Evolutionary conservation across 352 stramenopile genomes (phyloP).

Genomic region (Globisporangium camurandrum): DNA sequence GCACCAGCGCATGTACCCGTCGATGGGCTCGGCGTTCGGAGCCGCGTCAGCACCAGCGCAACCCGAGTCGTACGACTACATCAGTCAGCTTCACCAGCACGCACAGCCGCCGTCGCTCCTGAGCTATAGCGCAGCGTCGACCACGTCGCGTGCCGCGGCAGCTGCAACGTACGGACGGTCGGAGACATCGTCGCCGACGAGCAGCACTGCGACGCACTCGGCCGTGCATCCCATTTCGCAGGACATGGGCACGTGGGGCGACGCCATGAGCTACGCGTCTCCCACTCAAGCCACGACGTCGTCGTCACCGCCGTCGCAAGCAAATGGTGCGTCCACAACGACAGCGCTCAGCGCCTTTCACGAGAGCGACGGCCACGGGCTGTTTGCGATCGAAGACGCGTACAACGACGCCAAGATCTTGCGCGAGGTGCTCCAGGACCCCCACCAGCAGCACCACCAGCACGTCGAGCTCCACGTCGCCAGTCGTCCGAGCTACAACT

Average conservation of each 20-base stretch:
- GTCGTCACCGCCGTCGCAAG: background rate
- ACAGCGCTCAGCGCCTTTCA: slow-evolving; percentile 1
- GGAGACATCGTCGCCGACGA: background rate
- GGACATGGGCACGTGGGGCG: background rate
- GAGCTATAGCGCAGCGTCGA: background rate
- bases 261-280: background rate
- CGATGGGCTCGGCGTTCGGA: background rate
- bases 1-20: slow-evolving; percentile 1
- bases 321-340: background rate
- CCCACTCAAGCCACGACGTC: too few species aligned
- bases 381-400: slow-evolving; percentile 2
- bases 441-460: slow-evolving; percentile 1
- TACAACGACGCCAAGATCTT: slow-evolving; percentile 14
- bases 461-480: background rate
- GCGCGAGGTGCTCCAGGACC: slow-evolving; percentile 12
- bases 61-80: background rate
- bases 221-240: background rate
- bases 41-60: too few species aligned
- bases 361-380: background rate
- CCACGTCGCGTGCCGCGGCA: too few species aligned
- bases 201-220: slow-evolving; percentile 1
- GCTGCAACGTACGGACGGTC: background rate
- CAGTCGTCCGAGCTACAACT: background rate
- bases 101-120: background rate
- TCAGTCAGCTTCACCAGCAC: background rate